Evolutionary conservation across 805 yeast species (phyloP).

Genomic region (Cyberlindnera misumaiensis): DNA sequence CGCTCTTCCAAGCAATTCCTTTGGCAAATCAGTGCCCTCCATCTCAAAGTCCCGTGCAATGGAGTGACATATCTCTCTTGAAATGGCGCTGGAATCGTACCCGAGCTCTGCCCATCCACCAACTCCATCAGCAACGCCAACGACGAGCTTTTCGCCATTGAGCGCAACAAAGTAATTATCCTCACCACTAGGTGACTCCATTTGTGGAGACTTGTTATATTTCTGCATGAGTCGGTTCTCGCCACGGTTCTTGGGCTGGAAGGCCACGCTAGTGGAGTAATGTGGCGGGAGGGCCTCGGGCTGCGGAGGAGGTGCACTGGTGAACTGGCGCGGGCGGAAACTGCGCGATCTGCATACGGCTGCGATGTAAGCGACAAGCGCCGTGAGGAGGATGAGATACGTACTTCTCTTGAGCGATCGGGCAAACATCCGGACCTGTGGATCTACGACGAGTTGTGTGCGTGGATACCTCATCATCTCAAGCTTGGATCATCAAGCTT

Average conservation of each 20-base stretch:
- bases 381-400: conserved; percentile 15
- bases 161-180: conserved; percentile 57
- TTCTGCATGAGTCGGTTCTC: conserved; percentile 35
- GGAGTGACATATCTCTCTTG: conserved; percentile 65
- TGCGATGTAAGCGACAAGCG: conserved; percentile 18
- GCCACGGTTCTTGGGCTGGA: conserved; percentile 65
- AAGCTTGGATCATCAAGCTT: no score
- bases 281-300: conserved; percentile 17
- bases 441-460: no score
- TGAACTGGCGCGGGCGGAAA: conserved; percentile 6
- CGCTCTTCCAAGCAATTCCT: conserved; percentile 45
- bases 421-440: conserved; percentile 1
- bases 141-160: conserved; percentile 31
- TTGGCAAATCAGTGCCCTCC: conserved; percentile 16
- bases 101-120: conserved; percentile 97
- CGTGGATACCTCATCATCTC: no score
- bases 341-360: conserved; percentile 3
- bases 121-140: conserved; percentile 94
- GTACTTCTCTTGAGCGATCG: conserved; percentile 18
- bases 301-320: neutral
- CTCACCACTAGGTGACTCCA: conserved; percentile 67
- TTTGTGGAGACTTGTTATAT: conserved; percentile 22
- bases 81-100: conserved; percentile 80
- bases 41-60: conserved; percentile 31
- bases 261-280: conserved; percentile 61